phyloP scores from a whole-genome alignment of 371 early-diverging fungal genomes.

The Vairimorpha ceranae region DNA sequence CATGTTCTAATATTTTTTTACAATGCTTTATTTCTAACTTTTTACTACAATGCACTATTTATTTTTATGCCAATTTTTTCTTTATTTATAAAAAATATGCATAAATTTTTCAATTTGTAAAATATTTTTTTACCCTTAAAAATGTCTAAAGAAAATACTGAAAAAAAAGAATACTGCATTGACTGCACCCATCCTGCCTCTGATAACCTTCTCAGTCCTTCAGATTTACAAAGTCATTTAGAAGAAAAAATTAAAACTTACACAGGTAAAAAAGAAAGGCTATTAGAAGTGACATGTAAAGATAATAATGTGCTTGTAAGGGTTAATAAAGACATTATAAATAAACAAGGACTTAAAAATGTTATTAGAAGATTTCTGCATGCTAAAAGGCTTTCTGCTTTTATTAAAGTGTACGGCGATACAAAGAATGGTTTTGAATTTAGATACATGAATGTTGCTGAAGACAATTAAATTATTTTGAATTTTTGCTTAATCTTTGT shows the following conservation, averaged over 20 bases:
- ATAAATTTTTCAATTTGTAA: no score
- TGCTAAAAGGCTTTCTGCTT: conserved; percentile 18
- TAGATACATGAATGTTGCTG: conserved; percentile 29
- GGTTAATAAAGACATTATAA: conserved; percentile 18
- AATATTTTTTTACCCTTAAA: neutral
- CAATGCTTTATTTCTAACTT: no score
- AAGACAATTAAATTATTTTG: neutral
- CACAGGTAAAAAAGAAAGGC: conserved; percentile 31
- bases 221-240: conserved; percentile 21
- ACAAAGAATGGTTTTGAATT: conserved; percentile 29
- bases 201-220: conserved; percentile 21
- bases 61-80: no score
- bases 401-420: conserved; percentile 30
- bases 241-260: conserved; percentile 30
- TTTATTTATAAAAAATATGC: no score
- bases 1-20: no score
- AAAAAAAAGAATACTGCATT: neutral
- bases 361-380: conserved; percentile 27
- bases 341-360: conserved; percentile 28
- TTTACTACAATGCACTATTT: no score
- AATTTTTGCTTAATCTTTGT: no score
- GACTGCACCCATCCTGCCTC: conserved; percentile 31
- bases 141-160: neutral
- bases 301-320: conserved; percentile 7
- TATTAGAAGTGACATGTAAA: conserved; percentile 6